These are phyloP conservation scores for Pulveroboletus sp. DNA, from an alignment of 768 basidiomycete genomes.

Conservation along the genomic window DNA sequence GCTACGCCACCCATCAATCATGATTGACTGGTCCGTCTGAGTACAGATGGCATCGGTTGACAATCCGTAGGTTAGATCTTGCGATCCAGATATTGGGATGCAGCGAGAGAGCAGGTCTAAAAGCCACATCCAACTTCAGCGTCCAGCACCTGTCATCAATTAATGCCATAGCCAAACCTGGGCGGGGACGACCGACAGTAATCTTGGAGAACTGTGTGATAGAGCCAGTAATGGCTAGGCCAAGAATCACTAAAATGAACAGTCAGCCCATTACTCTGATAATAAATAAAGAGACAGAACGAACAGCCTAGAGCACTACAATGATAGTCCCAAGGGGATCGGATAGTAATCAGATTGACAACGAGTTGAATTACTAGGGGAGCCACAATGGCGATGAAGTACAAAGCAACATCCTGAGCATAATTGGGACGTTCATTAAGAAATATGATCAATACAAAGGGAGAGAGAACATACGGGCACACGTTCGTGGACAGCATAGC, in stretches of 20 bases:
- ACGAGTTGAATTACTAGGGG: slow-evolving; percentile 67
- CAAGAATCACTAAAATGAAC: slow-evolving; percentile 54
- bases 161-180: slow-evolving; percentile 45
- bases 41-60: slow-evolving; percentile 79
- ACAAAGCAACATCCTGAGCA: slow-evolving; percentile 44
- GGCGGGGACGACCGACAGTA: slow-evolving; percentile 86
- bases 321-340: slow-evolving; percentile 90
- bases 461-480: slow-evolving; percentile 54
- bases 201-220: slow-evolving; percentile 84
- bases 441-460: not conserved
- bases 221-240: slow-evolving; percentile 70
- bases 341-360: slow-evolving; percentile 67
- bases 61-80: slow-evolving; percentile 69
- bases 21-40: slow-evolving; percentile 49
- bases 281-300: slow-evolving; percentile 31
- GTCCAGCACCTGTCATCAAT: not conserved
- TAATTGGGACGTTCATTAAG: not conserved
- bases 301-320: slow-evolving; percentile 49
- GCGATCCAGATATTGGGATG: slow-evolving; percentile 58
- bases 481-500: slow-evolving; percentile 71
- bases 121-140: not conserved
- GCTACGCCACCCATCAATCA: slow-evolving; percentile 86
- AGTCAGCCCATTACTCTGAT: not conserved
- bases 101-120: slow-evolving; percentile 44
- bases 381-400: slow-evolving; percentile 53